These are phyloP conservation scores for Diphasiastrum complanatum DNA, from an alignment of 83 land plant species.

Conservation along the genomic window DNA sequence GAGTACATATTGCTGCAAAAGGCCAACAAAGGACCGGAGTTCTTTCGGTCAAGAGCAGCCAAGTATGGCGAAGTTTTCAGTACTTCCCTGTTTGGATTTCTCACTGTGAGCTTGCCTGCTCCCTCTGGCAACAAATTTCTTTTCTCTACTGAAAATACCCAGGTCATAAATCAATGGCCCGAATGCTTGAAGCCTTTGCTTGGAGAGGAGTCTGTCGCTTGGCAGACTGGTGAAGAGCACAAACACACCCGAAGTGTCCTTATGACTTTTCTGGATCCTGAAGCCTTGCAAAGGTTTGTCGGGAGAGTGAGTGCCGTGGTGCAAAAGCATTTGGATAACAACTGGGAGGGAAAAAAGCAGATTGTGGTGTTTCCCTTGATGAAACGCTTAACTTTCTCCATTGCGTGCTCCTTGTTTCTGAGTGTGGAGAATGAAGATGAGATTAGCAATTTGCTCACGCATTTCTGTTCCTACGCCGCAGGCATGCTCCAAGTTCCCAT, in stretches of 20 bases:
- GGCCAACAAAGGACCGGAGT: no score
- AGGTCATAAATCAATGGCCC: no score
- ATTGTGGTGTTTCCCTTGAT: neutral
- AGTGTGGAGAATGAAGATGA: neutral
- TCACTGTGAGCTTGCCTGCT: no score
- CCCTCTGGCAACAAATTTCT: no score
- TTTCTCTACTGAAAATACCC: no score
- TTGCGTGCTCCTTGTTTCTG: neutral
- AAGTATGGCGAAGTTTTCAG: no score
- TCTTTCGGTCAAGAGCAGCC: no score
- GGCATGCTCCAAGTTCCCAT: conserved; percentile 18
- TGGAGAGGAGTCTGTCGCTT: no score
- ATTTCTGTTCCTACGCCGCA: neutral
- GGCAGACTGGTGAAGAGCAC: neutral
- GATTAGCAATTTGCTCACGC: neutral
- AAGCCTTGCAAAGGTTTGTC: neutral
- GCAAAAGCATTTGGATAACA: neutral
- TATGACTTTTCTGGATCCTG: conserved; percentile 1
- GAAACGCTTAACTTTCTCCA: conserved; percentile 10
- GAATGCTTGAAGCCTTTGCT: no score
- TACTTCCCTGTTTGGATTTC: no score
- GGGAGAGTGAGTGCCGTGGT: neutral
- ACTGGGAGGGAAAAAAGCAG: conserved; percentile 14
- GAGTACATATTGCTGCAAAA: no score
- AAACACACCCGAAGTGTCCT: conserved; percentile 3